Evolutionary conservation across 2,329 filamentous ascomycete genomes (phyloP), one percentile per base, ranked within the genome.

Genomic region (Hypoxylon sp.): DNA sequence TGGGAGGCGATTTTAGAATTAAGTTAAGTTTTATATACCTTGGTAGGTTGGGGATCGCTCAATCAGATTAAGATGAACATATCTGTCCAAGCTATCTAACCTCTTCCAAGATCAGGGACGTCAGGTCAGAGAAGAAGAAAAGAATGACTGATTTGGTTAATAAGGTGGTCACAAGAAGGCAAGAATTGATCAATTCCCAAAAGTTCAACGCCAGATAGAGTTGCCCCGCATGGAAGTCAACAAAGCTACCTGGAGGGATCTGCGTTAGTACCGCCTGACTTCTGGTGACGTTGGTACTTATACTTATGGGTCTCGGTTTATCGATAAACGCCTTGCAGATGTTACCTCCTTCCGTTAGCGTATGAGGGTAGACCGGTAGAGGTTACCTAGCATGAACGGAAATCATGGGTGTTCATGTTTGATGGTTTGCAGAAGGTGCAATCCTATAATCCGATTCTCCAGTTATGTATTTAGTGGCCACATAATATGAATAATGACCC

Each of bases 221-320:
- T 70, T 70, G 67, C 67, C 67, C 67, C 67, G 67, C 67, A 67
- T 31, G 29, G 29, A 56, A 63, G 67, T 67, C 63, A 67, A 70
- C 59, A 67, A 61, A 63, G 59, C 65, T 64, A 53, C 60, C 55
- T 58, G 44, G 46, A 54, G 35, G 54, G 35, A 63, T 33, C 48
- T 47, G 61, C 56, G 65, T 44, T 64, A 65, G 56, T 29, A 55
- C 55, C 50, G 55, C 58, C 63, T 58, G 54, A 59, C 59, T 58
- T 44, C 29, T 53, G 47, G 66, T 68, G 57, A 65, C 62, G 66
- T 68, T 68, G 33, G 58, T 58, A 66, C 37, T 51, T 56, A 63
- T 63, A 59, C 48, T 52, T 62, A 64, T 50, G 24, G 39, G 31
- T 52, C 51, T 8, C 33, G 9, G 44, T 55, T 61, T 61, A 65